Evolutionary conservation across 179 eudicot species (phyloP).

Genomic region (Actinidia arguta): DNA sequence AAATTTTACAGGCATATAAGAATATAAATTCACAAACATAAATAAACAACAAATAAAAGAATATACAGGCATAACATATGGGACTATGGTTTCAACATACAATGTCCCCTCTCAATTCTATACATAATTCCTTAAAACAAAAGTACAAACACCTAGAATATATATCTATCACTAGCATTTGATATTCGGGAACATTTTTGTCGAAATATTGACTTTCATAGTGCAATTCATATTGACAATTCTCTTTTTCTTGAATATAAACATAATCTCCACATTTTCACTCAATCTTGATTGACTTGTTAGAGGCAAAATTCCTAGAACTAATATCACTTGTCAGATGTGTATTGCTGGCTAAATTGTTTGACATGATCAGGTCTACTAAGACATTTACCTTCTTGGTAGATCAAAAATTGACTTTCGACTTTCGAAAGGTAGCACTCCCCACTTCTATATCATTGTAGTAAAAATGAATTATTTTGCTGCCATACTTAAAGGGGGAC

Average conservation of each 20-base stretch:
- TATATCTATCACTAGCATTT: not conserved
- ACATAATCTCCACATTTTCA: conserved; percentile 29
- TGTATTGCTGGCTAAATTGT: not conserved
- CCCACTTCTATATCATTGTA: conserved; percentile 10
- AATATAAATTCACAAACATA: too few relatives aligned
- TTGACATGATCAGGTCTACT: conserved; percentile 7
- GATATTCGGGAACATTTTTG: not conserved
- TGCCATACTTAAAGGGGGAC: conserved; percentile 22
- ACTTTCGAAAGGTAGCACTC: not conserved
- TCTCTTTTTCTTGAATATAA: conserved; percentile 29
- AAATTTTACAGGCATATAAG: too few relatives aligned
- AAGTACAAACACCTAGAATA: not conserved
- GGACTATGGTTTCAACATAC: not conserved
- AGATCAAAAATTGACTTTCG: not conserved
- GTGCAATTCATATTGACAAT: conserved; percentile 28
- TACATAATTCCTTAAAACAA: not conserved
- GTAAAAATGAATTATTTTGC: conserved; percentile 17
- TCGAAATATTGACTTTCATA: not conserved
- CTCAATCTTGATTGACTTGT: conserved; percentile 25
- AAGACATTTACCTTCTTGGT: conserved; percentile 24
- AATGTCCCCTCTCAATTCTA: not conserved
- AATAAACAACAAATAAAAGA: too few relatives aligned
- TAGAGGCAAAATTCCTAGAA: conserved; percentile 19
- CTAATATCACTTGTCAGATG: conserved; percentile 18
- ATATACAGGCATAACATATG: too few relatives aligned